Conservation (phyloP, 2,329 filamentous ascomycete species). For the Beauveria rudraprayagi region DNA sequence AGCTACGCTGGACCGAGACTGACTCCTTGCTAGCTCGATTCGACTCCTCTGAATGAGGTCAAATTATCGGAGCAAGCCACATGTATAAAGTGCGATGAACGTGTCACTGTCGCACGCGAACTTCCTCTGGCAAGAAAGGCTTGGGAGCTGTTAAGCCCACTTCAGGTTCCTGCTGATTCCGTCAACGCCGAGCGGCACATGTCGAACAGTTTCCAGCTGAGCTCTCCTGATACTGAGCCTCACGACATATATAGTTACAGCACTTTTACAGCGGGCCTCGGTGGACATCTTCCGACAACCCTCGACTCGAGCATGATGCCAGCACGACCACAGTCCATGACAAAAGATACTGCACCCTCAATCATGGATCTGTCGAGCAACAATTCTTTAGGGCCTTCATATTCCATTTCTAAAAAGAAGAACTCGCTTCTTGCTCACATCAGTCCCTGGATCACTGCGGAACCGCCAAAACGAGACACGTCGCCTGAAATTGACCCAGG, state of each 20-base stretch:
- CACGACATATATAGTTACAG: not conserved
- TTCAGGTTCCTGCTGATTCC: conserved; percentile 29
- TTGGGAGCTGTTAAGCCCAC: conserved; percentile 28
- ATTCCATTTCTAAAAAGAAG: not conserved
- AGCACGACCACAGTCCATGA: not conserved
- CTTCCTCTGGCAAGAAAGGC: conserved; percentile 25
- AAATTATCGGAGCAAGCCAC: conserved; percentile 10
- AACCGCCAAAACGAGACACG: not conserved
- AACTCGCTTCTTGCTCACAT: conserved; percentile 2
- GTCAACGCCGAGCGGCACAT: conserved; percentile 31
- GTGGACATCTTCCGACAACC: not conserved
- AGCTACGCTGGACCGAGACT: not conserved
- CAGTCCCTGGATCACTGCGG: not conserved
- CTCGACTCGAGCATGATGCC: not conserved
- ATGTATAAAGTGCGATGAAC: conserved; percentile 26
- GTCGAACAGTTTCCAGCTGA: conserved; percentile 26
- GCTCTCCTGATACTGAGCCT: conserved; percentile 16
- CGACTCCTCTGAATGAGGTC: not conserved
- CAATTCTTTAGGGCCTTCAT: conserved; percentile 3
- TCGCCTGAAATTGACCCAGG: conserved; percentile 1
- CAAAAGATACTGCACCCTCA: not conserved
- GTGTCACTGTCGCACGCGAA: conserved; percentile 28
- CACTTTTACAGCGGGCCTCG: not conserved
- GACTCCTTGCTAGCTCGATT: not conserved
- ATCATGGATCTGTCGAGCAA: conserved; percentile 8